Evolutionary conservation across 768 basidiomycete genomes (phyloP).

Genomic region (Leccinum fibrillosum): DNA sequence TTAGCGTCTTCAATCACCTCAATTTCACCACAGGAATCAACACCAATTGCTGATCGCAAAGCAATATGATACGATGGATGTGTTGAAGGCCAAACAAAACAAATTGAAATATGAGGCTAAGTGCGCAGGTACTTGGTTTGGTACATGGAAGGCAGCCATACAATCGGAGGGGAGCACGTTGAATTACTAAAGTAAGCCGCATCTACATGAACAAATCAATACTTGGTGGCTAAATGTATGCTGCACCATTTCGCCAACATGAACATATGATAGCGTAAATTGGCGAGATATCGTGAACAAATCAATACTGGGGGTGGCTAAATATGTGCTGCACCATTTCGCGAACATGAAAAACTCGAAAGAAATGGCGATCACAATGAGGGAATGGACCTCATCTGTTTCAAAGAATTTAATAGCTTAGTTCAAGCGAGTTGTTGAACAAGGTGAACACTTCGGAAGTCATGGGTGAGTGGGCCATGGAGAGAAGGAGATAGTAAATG

Average conservation of each 20-base stretch:
- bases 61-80: background rate
- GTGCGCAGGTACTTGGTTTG: background rate
- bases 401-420: background rate
- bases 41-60: background rate
- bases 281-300: background rate
- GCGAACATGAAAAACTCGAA: background rate
- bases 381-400: background rate
- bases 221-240: too few species aligned
- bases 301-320: too few species aligned
- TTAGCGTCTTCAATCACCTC: background rate
- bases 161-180: background rate
- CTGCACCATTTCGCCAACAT: background rate
- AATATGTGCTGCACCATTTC: background rate
- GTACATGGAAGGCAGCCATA: slow-evolving; percentile 3
- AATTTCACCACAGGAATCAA: background rate
- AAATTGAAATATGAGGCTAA: background rate
- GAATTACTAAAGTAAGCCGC: background rate
- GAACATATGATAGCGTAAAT: background rate
- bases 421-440: background rate
- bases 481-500: background rate
- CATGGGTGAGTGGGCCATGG: background rate
- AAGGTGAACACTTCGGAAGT: background rate
- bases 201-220: background rate
- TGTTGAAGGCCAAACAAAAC: background rate
- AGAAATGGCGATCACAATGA: background rate